phyloP scores from a whole-genome alignment of 1,139 yeast genomes.

The Hansenula lynferdii region DNA sequence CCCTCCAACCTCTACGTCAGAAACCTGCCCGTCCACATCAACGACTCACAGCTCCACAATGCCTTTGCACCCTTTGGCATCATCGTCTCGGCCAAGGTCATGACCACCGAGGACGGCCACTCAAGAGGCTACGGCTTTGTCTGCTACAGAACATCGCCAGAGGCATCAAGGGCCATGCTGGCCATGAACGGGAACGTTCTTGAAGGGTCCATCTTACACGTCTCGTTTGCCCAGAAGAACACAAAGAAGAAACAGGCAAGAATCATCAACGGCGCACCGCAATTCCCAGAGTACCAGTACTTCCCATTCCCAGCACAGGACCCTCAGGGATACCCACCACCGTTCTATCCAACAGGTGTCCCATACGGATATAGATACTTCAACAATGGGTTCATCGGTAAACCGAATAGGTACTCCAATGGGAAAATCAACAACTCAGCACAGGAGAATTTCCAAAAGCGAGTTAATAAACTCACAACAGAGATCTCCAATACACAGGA shows the following conservation, averaged over 20 bases:
- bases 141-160: slow-evolving; percentile 39
- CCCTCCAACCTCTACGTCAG: slow-evolving; percentile 58
- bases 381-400: no score
- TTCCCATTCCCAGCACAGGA: no score
- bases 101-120: slow-evolving; percentile 36
- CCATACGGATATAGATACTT: no score
- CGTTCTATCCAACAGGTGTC: no score
- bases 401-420: no score
- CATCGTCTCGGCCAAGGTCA: slow-evolving; percentile 41
- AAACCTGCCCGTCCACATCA: slow-evolving; percentile 41
- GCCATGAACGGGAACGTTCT: slow-evolving; percentile 34
- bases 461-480: no score
- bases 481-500: no score
- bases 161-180: slow-evolving; percentile 42
- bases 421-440: no score
- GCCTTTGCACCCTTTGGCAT: slow-evolving; percentile 35
- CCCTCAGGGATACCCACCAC: no score
- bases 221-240: slow-evolving; percentile 34
- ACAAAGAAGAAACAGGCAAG: slow-evolving; percentile 9
- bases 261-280: no score
- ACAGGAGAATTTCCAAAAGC: no score
- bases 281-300: no score
- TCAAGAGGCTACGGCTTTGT: slow-evolving; percentile 50
- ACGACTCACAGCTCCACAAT: slow-evolving; percentile 26
- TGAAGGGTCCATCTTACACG: slow-evolving; percentile 25